Evolutionary conservation across 129 eudicot genomes (phyloP).

Genomic region (Glebionis coronaria): DNA sequence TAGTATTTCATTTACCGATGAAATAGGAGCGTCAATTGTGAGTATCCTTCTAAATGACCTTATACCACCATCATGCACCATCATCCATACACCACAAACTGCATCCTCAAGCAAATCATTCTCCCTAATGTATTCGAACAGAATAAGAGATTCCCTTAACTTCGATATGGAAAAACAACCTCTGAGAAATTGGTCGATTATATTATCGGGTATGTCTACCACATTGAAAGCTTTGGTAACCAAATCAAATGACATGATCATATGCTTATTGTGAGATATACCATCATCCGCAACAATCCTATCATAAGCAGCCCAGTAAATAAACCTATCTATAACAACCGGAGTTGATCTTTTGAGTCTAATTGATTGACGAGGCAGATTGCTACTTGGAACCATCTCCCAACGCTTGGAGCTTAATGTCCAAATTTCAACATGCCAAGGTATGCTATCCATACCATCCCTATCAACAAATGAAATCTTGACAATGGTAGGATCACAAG

Average conservation of each 20-base stretch:
- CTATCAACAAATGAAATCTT: not conserved
- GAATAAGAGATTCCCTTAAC: too few relatives aligned
- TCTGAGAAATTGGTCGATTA: not conserved
- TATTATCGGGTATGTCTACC: too few relatives aligned
- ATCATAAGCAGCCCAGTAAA: not conserved
- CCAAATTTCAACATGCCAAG: not conserved
- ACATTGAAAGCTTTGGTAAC: too few relatives aligned
- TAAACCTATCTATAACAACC: not conserved
- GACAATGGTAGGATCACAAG: slow-evolving; percentile 3
- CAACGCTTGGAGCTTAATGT: not conserved
- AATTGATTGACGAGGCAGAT: slow-evolving; percentile 6
- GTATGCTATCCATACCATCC: not conserved
- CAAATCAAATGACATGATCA: too few relatives aligned
- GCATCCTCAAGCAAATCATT: not conserved
- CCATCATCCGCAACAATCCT: not conserved
- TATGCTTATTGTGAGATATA: not conserved
- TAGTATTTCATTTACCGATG: too few relatives aligned
- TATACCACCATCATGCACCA: not conserved
- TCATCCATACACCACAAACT: too few relatives aligned
- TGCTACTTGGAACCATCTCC: not conserved
- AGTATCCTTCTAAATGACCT: too few relatives aligned
- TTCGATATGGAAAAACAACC: too few relatives aligned
- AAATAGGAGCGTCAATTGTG: too few relatives aligned
- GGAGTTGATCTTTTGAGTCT: not conserved
- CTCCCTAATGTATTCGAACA: too few relatives aligned